Percentiles rank a stretch among this genome's conserved stretches.
These are phyloP conservation scores for Paecilomyces formosus DNA, from an alignment of 2,329 filamentous ascomycete species.

Conservation along the genomic window DNA sequence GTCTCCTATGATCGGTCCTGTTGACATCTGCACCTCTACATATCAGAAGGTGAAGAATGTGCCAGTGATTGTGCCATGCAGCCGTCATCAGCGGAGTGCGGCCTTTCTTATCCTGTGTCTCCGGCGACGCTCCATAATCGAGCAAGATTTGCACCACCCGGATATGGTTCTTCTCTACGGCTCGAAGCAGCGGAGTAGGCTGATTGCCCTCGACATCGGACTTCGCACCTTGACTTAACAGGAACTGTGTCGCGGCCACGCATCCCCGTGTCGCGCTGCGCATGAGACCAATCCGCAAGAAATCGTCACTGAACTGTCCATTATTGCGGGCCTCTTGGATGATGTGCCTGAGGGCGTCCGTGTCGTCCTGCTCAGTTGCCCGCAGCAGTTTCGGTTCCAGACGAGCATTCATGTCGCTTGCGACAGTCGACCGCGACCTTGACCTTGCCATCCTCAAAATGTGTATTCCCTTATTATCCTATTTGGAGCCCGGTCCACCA, in stretches of 20 bases:
- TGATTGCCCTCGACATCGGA: slow-evolving; percentile 24
- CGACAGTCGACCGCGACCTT: slow-evolving; percentile 18
- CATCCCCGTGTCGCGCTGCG: slow-evolving; percentile 32
- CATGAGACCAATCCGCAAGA: slow-evolving; percentile 34
- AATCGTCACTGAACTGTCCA: slow-evolving; percentile 28
- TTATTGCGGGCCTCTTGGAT: slow-evolving; percentile 25
- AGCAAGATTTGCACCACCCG: slow-evolving; percentile 40
- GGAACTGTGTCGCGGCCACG: slow-evolving; percentile 21
- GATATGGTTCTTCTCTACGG: slow-evolving; percentile 32
- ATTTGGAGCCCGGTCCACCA: not conserved
- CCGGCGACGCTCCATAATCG: slow-evolving; percentile 23
- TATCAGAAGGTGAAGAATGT: slow-evolving; percentile 32
- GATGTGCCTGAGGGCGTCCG: slow-evolving; percentile 23
- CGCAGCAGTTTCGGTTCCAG: slow-evolving; percentile 36
- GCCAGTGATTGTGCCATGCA: slow-evolving; percentile 35
- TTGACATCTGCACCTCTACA: slow-evolving; percentile 27
- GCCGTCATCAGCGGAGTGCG: slow-evolving; percentile 38
- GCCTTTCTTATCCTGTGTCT: slow-evolving; percentile 38
- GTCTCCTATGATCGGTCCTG: slow-evolving; percentile 19
- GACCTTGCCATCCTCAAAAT: slow-evolving; percentile 1
- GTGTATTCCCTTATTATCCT: not conserved
- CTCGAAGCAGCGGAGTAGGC: slow-evolving; percentile 27
- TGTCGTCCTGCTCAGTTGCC: slow-evolving; percentile 30
- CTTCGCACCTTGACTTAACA: slow-evolving; percentile 32
- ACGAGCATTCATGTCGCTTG: slow-evolving; percentile 28